These are phyloP conservation scores for Geotrichum ghanense DNA, from an alignment of 805 yeast species.

Conservation along the genomic window DNA sequence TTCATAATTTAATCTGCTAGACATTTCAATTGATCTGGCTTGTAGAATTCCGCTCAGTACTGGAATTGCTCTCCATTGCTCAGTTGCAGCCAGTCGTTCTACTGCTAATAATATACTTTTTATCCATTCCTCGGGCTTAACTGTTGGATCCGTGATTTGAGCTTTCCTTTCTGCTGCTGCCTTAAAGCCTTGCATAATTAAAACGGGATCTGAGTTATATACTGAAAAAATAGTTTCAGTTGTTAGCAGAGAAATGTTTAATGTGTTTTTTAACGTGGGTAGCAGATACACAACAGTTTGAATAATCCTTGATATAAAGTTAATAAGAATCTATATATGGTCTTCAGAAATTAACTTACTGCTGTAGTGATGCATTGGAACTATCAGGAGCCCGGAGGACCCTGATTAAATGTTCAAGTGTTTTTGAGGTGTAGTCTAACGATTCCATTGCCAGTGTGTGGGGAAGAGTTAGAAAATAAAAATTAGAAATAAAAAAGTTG, in stretches of 20 bases:
- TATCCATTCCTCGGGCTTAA: constrained; percentile 13
- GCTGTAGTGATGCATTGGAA: neutral
- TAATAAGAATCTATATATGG: neutral
- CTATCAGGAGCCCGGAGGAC: neutral
- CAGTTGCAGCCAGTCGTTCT: constrained; percentile 3
- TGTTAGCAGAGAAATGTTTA: constrained; percentile 13
- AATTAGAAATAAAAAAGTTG: too few relatives aligned
- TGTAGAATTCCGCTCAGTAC: constrained; percentile 10
- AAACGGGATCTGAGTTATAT: neutral
- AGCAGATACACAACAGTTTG: constrained; percentile 12
- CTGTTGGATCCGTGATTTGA: constrained; percentile 17
- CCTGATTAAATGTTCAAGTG: neutral
- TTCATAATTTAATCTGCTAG: neutral
- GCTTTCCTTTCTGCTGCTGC: constrained; percentile 15
- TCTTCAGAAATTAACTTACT: neutral
- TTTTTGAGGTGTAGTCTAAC: neutral
- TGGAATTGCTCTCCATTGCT: constrained; percentile 15
- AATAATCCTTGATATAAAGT: neutral
- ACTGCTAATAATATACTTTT: constrained; percentile 7
- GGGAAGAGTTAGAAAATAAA: neutral
- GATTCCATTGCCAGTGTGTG: neutral
- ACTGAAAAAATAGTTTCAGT: neutral
- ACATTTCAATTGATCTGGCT: neutral
- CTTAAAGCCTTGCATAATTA: constrained; percentile 16
- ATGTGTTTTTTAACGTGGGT: constrained; percentile 17